Evolutionary conservation across 2,329 filamentous ascomycete genomes (phyloP), one percentile per base, ranked within the genome.

Genomic region (Alternaria triticimaculans): DNA sequence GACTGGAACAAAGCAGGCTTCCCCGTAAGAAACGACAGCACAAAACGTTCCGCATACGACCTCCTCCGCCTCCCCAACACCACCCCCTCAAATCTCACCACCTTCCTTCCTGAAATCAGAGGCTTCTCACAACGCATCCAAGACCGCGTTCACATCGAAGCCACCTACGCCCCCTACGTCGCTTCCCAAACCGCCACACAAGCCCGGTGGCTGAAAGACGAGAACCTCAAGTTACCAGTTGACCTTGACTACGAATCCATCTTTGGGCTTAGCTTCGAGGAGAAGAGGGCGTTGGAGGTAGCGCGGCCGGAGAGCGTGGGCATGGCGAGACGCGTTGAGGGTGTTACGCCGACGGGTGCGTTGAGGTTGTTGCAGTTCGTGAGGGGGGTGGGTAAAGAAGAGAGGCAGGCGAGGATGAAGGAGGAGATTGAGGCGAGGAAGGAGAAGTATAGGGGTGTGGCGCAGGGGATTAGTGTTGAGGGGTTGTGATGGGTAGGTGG

Each of bases 291-390:
- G 5, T 84, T 99, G 37, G 86, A 87, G 62, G 82, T 84, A 3
- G 91, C 93, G 1, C 84, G 88, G 55, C 96, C 96, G 0, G 93
- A 96, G 80, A 96, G 88, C 64, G 84, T 99, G 21, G 95, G 93
- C 0, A 96, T 97, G 85, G 95, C 95, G 30, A 86, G 93, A 53
- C 84, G 96, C 14, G 88, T 97, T 11, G 96, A 99, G 80, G 95
- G 95, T 3, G 85, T 86, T n/a, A 86, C 85, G 63, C 84, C 85
- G 1, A 77, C 80, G 28, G 85, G 84, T 0, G 83, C 84, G 25
- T 66, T 86, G 67, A 74, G 87, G 58, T 76, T 96, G 65, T 80
- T 95, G 61, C 84, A 84, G 23, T 87, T 87, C 76, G 89, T 93
- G n/a, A 84, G 83, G 68, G 82, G 81, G 3, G 77, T 73, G 30